Evolutionary conservation across 73 alveolate genomes (phyloP).

Genomic region (Paramecium tetraurelia): DNA sequence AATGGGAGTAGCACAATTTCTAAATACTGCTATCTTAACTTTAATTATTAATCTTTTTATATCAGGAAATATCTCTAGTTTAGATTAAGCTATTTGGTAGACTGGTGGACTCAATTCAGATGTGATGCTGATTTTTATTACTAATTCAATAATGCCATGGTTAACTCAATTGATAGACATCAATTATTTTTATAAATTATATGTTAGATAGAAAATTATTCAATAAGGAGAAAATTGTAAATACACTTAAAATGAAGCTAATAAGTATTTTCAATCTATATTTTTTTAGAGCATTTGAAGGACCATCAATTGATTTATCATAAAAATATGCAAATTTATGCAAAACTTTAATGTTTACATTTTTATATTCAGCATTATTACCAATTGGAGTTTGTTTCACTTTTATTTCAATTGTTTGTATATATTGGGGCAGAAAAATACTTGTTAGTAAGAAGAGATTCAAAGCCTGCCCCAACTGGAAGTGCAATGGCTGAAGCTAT

Average conservation of each 20-base stretch:
- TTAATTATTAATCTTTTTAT: neutral
- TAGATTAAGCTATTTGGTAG: neutral
- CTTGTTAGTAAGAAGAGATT: conserved; percentile 25
- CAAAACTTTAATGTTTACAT: conserved; percentile 14
- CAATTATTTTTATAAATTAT: neutral
- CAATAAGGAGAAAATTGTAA: neutral
- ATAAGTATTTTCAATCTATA: neutral
- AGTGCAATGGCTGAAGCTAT: conserved; percentile 24
- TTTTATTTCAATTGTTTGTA: neutral
- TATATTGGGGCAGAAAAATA: conserved; percentile 40
- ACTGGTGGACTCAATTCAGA: conserved; percentile 2
- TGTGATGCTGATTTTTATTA: neutral
- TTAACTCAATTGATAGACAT: neutral
- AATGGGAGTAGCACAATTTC: conserved; percentile 30
- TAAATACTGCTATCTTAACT: conserved; percentile 9
- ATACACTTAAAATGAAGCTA: conserved; percentile 18
- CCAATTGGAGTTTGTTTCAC: neutral
- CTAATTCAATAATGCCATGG: conserved; percentile 27
- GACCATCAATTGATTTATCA: conserved; percentile 3
- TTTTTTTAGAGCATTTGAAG: conserved; percentile 32
- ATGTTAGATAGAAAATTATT: neutral
- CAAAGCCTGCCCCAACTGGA: conserved; percentile 26
- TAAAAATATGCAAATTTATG: neutral
- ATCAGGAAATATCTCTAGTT: neutral
- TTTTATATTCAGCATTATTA: neutral